phyloP scores from a whole-genome alignment of 2,329 filamentous ascomycete species.

The Aspergillus hortae region DNA sequence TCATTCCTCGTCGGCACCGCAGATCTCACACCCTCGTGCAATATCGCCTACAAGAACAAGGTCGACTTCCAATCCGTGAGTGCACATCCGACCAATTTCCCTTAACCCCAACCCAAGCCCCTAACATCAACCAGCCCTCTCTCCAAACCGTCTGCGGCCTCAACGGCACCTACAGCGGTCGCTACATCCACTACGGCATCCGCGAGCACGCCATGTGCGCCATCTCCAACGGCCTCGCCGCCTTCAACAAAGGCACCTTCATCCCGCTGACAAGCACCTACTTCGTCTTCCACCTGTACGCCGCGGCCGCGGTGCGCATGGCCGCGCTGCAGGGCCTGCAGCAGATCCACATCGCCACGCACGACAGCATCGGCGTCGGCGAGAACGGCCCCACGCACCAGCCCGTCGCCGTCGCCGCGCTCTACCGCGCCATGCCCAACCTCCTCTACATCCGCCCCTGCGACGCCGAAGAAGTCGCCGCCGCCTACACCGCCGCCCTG shows the following conservation, averaged over 20 bases:
- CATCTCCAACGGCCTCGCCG: constrained; percentile 15
- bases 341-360: constrained; percentile 13
- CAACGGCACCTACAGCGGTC: constrained; percentile 7
- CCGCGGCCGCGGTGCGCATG: constrained; percentile 10
- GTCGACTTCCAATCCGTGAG: constrained; percentile 11
- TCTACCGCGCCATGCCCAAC: constrained; percentile 14
- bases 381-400: constrained; percentile 15
- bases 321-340: constrained; percentile 9
- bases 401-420: constrained; percentile 6
- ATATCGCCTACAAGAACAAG: constrained; percentile 8
- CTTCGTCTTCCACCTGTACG: constrained; percentile 12
- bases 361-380: constrained; percentile 13
- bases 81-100: not conserved
- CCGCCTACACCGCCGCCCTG: constrained; percentile 8
- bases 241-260: constrained; percentile 12
- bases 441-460: constrained; percentile 8
- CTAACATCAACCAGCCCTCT: constrained; percentile 3
- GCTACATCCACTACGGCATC: constrained; percentile 12
- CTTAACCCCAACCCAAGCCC: no score
- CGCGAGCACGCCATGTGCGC: constrained; percentile 12
- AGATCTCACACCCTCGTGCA: constrained; percentile 9
- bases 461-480: constrained; percentile 10
- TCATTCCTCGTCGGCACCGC: constrained; percentile 4
- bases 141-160: constrained; percentile 9
- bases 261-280: constrained; percentile 11